Evolutionary conservation across 345 rosid species (phyloP).

Genomic region (Streptanthus diversifolius): DNA sequence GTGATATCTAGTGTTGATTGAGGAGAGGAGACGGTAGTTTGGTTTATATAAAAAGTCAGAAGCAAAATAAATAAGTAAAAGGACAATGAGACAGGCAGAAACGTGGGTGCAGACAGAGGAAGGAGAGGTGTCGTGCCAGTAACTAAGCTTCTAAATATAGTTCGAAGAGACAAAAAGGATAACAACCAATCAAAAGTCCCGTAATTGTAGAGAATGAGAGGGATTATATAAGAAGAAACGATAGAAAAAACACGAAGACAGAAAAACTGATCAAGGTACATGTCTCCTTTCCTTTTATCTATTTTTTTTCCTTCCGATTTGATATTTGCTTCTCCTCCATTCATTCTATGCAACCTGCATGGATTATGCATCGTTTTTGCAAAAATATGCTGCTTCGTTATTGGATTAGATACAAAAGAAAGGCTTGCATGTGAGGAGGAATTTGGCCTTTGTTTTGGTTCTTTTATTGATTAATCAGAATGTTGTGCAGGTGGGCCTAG

Average conservation of each 20-base stretch:
- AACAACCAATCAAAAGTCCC: conserved; percentile 30
- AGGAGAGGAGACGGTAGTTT: not conserved
- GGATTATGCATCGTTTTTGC: not conserved
- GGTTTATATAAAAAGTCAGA: not conserved
- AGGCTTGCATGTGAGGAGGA: not conserved
- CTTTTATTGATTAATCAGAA: not conserved
- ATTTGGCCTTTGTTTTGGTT: not conserved
- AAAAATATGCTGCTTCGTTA: not conserved
- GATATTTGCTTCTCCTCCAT: not conserved
- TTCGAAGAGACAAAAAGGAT: conserved; percentile 16
- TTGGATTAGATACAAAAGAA: not conserved
- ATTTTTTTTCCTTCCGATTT: not conserved
- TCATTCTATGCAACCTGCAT: not conserved
- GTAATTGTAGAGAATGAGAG: conserved; percentile 14
- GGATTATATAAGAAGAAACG: conserved; percentile 24
- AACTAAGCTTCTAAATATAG: conserved; percentile 36
- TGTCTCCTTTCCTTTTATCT: conserved; percentile 1
- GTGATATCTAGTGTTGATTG: not conserved
- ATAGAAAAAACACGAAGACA: conserved; percentile 6
- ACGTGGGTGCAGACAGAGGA: conserved; percentile 33
- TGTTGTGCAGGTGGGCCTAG: not conserved
- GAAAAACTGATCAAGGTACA: conserved; percentile 14
- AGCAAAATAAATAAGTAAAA: not conserved
- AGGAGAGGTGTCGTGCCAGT: conserved; percentile 30
- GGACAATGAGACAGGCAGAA: conserved; percentile 13